A percentile compares a stretch with the other conserved stretches of the same genome.
Conservation (phyloP, 2,329 filamentous ascomycete species). For the Davidsoniella virescens region DNA sequence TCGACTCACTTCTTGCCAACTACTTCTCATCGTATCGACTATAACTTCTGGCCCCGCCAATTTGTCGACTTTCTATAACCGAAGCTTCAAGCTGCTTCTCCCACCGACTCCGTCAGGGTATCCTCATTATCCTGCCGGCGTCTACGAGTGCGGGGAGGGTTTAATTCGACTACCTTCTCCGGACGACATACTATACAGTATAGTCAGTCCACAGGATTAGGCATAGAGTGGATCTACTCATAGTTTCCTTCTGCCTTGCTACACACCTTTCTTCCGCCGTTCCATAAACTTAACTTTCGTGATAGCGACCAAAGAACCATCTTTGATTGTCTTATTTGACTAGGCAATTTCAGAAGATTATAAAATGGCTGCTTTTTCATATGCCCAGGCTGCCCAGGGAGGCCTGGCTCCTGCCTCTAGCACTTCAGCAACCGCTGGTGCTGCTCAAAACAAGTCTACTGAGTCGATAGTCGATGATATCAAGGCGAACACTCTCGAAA, state of each 20-base stretch:
- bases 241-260: neutral
- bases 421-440: neutral
- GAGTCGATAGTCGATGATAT: slow-evolving; percentile 7
- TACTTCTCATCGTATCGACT: neutral
- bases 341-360: neutral
- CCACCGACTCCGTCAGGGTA: slow-evolving; percentile 8
- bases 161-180: slow-evolving; percentile 11
- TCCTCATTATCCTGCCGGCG: slow-evolving; percentile 9
- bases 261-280: neutral
- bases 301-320: neutral
- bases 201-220: neutral
- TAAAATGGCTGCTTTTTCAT: slow-evolving; percentile 57
- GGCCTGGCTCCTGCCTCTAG: slow-evolving; percentile 17
- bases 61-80: slow-evolving; percentile 2
- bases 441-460: slow-evolving; percentile 3
- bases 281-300: neutral
- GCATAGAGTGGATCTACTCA: neutral
- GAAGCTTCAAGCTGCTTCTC: slow-evolving; percentile 7
- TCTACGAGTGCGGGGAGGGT: slow-evolving; percentile 12
- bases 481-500: slow-evolving; percentile 5
- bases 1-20: neutral
- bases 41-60: neutral
- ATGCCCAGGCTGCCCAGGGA: slow-evolving; percentile 88
- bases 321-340: neutral
- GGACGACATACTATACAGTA: neutral